Evolutionary conservation across 768 basidiomycete species (phyloP).

Genomic region (Podaxis sp.): DNA sequence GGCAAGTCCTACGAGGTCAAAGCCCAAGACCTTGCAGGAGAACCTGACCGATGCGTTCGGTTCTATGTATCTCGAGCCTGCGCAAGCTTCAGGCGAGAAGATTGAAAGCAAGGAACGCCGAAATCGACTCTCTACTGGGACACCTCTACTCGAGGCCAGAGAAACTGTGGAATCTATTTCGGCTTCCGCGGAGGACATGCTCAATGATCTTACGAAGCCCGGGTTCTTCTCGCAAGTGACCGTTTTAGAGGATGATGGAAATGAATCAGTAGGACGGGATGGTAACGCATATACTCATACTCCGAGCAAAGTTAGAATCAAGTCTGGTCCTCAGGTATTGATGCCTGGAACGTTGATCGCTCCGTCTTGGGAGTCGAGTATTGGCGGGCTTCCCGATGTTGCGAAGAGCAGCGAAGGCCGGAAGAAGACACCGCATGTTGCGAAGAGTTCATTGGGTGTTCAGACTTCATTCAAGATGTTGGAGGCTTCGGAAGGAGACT

Average conservation of each 20-base stretch:
- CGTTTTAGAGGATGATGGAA: constrained; percentile 25
- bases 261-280: constrained; percentile 16
- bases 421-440: constrained; percentile 21
- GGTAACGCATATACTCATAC: constrained; percentile 23
- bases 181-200: constrained; percentile 42
- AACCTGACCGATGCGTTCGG: constrained; percentile 41
- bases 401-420: constrained; percentile 10
- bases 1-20: neutral
- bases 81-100: constrained; percentile 20
- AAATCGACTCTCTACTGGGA: constrained; percentile 25
- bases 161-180: constrained; percentile 52
- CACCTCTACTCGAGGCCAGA: constrained; percentile 26
- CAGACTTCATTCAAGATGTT: constrained; percentile 14
- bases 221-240: constrained; percentile 34
- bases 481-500: neutral
- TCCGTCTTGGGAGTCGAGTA: constrained; percentile 45
- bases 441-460: constrained; percentile 17
- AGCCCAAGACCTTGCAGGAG: constrained; percentile 12
- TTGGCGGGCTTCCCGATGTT: constrained; percentile 22
- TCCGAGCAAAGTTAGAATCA: constrained; percentile 17
- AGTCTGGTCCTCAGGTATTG: constrained; percentile 29
- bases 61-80: constrained; percentile 41
- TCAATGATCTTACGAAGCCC: constrained; percentile 45
- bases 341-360: constrained; percentile 61
- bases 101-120: constrained; percentile 33